These are phyloP conservation scores for Takakia lepidozioides DNA, from an alignment of 225 moss, liverwort and hornwort species.

Conservation along the genomic window DNA sequence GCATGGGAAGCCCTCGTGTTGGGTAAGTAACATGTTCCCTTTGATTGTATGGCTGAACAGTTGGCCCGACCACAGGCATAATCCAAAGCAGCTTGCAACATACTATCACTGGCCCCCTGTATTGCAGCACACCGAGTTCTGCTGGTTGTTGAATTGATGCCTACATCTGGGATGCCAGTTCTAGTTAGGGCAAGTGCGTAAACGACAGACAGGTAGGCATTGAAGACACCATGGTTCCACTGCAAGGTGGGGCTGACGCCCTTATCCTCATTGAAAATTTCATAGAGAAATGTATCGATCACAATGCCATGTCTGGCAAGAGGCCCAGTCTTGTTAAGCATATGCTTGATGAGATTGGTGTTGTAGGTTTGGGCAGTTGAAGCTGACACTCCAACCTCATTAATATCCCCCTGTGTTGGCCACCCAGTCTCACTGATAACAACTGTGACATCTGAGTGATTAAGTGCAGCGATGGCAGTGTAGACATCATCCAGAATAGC, in stretches of 20 bases:
- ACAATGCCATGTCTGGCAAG: conserved; percentile 24
- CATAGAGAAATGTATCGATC: conserved; percentile 53
- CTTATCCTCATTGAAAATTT: too few species aligned
- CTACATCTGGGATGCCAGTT: background rate
- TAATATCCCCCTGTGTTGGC: too few species aligned
- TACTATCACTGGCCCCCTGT: background rate
- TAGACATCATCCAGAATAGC: conserved; percentile 7
- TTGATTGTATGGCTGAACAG: conserved; percentile 20
- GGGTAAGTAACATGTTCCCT: conserved; percentile 18
- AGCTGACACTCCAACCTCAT: conserved; percentile 2
- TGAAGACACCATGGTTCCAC: conserved; percentile 30
- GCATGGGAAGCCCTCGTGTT: conserved; percentile 12
- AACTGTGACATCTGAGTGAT: too few species aligned
- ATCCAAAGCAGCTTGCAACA: conserved; percentile 11
- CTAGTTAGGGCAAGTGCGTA: conserved; percentile 21
- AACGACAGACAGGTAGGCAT: conserved; percentile 18
- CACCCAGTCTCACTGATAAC: too few species aligned
- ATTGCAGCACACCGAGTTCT: conserved; percentile 2
- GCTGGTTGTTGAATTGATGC: too few species aligned
- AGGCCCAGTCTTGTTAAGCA: too few species aligned
- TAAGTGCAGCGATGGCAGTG: too few species aligned
- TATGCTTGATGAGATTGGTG: too few species aligned
- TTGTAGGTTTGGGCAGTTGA: conserved; percentile 23
- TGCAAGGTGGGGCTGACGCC: conserved; percentile 21
- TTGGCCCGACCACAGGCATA: conserved; percentile 22